Evolutionary conservation across 2,329 filamentous ascomycete genomes (phyloP), one percentile per base, ranked within the genome.

Genomic region (Fusarium buxicola): DNA sequence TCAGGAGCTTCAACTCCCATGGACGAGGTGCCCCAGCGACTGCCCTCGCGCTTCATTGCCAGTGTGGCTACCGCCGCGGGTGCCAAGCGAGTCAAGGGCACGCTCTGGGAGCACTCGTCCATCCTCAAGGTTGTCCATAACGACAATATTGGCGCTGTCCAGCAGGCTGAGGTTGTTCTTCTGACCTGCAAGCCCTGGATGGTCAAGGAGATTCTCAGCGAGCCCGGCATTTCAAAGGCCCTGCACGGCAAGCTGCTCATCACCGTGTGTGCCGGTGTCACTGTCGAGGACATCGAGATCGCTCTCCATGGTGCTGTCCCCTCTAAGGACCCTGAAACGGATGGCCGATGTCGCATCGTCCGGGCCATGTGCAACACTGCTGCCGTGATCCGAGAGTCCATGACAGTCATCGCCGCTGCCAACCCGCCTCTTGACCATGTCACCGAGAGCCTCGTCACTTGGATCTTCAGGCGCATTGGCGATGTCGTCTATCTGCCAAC

Each of bases 301-400:
- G 83, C 86, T 28, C 76, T 94, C 11, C 88, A 91, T 69, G 82
- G 83, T 24, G 78, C 80, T 9, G 77, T 82, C 16, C 80, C 82
- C 32, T 76, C 77, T n/a, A 76, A 81, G 60, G 77, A 79, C 65
- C 75, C 79, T 13, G 77, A 78, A 6, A 74, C 77, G 52, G 80
- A 81, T 52, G 80, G 81, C 25, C 78, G 81, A 34, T 90, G 86
- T 75, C 81, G 85, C 36, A 83, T 95, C 39, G 88, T 96, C 5
- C 84, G 92, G 28, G 92, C 90, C 51, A 92, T 96, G 86, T 92
- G 92, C 68, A 96, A 96, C 79, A 94, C 91, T 0, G 92, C 92
- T 10, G 88, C 89, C 24, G 83, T 91, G 44, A 89, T 96, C 55
- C 81, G 91, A 41, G 89, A 96, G 76, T 89, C 86, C 67, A 95